Evolutionary conservation across 768 basidiomycete genomes (phyloP).

Genomic region (Phylloporus scabripes): DNA sequence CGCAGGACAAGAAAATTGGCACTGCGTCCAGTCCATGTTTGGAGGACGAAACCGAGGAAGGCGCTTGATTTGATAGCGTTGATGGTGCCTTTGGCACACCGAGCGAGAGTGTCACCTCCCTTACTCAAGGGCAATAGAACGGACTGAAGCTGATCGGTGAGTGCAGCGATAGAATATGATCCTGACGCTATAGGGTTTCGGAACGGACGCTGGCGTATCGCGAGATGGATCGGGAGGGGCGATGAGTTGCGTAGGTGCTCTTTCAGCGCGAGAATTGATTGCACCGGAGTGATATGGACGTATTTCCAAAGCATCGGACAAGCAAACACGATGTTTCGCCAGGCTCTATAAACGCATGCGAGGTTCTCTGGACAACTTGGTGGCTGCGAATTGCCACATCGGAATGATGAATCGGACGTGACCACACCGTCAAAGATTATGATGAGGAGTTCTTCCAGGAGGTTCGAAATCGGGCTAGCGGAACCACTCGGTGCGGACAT

Average conservation of each 20-base stretch:
- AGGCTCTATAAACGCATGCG: slow-evolving; percentile 13
- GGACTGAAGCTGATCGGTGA: slow-evolving; percentile 14
- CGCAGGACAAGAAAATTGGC: slow-evolving; percentile 12
- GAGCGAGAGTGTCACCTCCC: background rate
- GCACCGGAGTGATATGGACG: slow-evolving; percentile 13
- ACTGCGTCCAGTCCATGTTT: slow-evolving; percentile 12
- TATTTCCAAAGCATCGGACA: slow-evolving; percentile 20
- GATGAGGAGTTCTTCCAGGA: slow-evolving; percentile 19
- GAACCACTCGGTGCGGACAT: background rate
- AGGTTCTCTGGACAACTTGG: slow-evolving; percentile 11
- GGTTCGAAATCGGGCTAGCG: slow-evolving; percentile 5
- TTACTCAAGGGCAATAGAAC: slow-evolving; percentile 5
- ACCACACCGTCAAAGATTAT: slow-evolving; percentile 19
- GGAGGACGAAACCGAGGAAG: slow-evolving; percentile 17
- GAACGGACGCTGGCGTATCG: slow-evolving; percentile 19
- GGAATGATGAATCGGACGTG: slow-evolving; percentile 5
- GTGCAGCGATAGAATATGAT: slow-evolving; percentile 11
- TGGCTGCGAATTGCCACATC: background rate
- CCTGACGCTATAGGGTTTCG: slow-evolving; percentile 4
- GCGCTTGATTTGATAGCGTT: slow-evolving; percentile 11
- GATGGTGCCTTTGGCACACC: slow-evolving; percentile 11
- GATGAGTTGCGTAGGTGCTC: slow-evolving; percentile 17
- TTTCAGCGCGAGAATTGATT: slow-evolving; percentile 5
- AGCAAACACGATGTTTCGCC: slow-evolving; percentile 12
- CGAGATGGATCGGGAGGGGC: slow-evolving; percentile 10